A percentile compares a stretch with the other conserved stretches of the same genome.
These are phyloP conservation scores for Nosema muscidifuracis DNA, from an alignment of 371 early-diverging fungal species.

Conservation along the genomic window DNA sequence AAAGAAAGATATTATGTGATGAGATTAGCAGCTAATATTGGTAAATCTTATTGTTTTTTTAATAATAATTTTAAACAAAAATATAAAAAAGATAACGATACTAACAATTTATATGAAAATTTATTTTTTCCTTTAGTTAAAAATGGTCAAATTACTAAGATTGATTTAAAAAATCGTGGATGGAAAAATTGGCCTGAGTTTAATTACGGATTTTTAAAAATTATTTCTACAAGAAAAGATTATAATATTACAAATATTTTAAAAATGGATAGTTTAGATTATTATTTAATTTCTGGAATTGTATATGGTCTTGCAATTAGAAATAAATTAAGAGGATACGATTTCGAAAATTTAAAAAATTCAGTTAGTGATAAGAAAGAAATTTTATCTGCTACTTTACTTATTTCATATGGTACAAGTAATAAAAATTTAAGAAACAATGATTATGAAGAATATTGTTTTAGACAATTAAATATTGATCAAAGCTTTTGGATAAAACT, in stretches of 20 bases:
- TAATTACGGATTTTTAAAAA: constrained; percentile 10
- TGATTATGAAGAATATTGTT: neutral
- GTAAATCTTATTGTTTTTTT: constrained; percentile 13
- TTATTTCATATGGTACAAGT: constrained; percentile 9
- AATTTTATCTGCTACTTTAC: neutral
- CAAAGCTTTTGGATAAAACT: constrained; percentile 1
- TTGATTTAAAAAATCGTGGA: constrained; percentile 18
- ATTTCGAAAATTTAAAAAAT: neutral
- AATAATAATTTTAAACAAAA: neutral
- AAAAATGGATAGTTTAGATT: neutral
- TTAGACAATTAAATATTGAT: neutral
- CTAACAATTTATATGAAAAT: neutral
- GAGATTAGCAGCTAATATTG: constrained; percentile 9
- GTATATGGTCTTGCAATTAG: constrained; percentile 16
- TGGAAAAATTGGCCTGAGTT: constrained; percentile 37
- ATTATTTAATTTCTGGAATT: constrained; percentile 13
- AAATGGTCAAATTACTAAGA: constrained; percentile 7
- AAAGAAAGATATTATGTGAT: constrained; percentile 25
- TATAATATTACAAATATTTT: neutral
- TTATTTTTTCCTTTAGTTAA: constrained; percentile 16
- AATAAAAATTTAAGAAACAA: constrained; percentile 15
- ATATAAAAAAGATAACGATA: neutral
- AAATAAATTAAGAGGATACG: neutral
- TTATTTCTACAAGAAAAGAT: neutral
- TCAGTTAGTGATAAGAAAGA: neutral